phyloP scores from a whole-genome alignment of 805 yeast species.

The Ogataea corticis region DNA sequence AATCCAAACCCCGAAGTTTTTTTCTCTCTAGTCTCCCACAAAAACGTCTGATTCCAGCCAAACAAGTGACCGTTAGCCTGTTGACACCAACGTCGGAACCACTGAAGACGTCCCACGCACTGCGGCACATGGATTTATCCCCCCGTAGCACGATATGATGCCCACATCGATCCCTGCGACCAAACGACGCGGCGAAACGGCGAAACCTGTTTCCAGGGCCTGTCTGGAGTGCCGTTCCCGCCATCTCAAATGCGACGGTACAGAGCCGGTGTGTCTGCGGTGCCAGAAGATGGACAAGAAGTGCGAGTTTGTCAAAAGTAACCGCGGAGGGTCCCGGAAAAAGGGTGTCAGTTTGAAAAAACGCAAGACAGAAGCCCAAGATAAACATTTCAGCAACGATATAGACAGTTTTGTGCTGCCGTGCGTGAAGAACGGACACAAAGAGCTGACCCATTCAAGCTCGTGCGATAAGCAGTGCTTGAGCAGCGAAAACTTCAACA shows the following conservation, averaged over 20 bases:
- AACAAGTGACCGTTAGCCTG: not conserved
- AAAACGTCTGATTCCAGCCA: not conserved
- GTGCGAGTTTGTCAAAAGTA: slow-evolving; percentile 51
- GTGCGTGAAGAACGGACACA: slow-evolving; percentile 30
- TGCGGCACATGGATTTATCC: too few species aligned
- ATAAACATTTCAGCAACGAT: slow-evolving; percentile 5
- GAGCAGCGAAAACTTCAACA: slow-evolving; percentile 27
- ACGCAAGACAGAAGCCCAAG: slow-evolving; percentile 6
- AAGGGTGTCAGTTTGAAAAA: slow-evolving; percentile 43
- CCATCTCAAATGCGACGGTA: slow-evolving; percentile 53
- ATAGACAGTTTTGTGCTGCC: slow-evolving; percentile 28
- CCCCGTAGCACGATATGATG: not conserved
- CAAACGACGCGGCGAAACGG: slow-evolving; percentile 8
- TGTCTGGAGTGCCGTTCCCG: slow-evolving; percentile 53
- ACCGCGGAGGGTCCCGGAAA: slow-evolving; percentile 54
- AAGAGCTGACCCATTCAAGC: slow-evolving; percentile 19
- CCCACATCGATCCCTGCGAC: not conserved
- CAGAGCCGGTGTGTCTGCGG: slow-evolving; percentile 44
- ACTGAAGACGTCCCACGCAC: too few species aligned
- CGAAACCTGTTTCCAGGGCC: slow-evolving; percentile 47
- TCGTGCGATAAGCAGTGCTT: slow-evolving; percentile 31
- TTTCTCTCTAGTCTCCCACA: not conserved
- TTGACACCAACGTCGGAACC: too few species aligned
- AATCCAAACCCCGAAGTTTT: not conserved
- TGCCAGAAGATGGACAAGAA: slow-evolving; percentile 38